Base-by-base conservation (phyloP, 768 basidiomycete genomes). In the Bullera alba region DNA sequence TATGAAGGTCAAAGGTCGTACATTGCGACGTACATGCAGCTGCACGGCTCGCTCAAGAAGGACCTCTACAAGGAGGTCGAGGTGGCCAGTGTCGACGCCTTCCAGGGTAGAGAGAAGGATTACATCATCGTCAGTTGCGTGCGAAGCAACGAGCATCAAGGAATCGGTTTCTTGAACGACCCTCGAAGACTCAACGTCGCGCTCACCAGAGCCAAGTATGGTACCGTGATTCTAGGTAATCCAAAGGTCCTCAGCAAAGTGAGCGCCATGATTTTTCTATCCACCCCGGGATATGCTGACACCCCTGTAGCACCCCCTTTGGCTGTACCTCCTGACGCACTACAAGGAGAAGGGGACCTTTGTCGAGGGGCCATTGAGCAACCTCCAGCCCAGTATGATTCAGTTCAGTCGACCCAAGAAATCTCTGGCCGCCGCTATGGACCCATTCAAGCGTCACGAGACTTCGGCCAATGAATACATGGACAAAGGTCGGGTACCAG, bases 51-150 rank as follows among this genome's bases (percentile, higher is more conserved):
- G 23, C 78, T 97, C 54, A 96, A 96, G 83, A 99, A 97, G 76
- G 95, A 99, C 59, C 74, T 97, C 16, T 99, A 99, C 77, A 99
- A 99, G 77, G 95, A 99, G 67, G 92, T 99, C 34, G 95, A 99
- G 70, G 95, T 99, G 42, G 95, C 95, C 4, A 90, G 87, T 57
- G 95, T 99, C 47, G 95, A 99, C 70, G 95, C 95, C 4, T 99
- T 99, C 81, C 95, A 99, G 70, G 95, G 95, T 42, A 81, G 95
- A 68, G 95, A 99, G 77, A 99, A 99, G 79, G 95, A 99, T 72
- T 99, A 99, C 66, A 97, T 99, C 72, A 97, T 99, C 65, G 79
- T 99, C 42, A 88, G 86, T 68, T 97, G 95, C 67, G 95, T 99
- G 16, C 78, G 95, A 71, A 93, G 90, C 75, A 99, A 99, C 72